Evolutionary conservation across 2,329 filamentous ascomycete genomes (phyloP).

Genomic region (Botryotinia narcissicola): DNA sequence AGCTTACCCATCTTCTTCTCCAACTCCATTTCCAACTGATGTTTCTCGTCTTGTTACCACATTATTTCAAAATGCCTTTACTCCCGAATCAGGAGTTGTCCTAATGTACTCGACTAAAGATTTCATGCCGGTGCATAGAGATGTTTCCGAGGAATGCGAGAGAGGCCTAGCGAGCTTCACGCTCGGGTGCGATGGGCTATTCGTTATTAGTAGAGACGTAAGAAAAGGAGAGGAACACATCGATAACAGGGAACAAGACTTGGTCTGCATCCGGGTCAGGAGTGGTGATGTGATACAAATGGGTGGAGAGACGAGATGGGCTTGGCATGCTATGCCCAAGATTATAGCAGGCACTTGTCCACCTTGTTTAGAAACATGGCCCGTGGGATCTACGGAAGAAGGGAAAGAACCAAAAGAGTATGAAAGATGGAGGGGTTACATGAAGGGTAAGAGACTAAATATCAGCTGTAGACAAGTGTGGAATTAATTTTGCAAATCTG

Average conservation of each 20-base stretch:
- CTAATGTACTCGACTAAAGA: constrained; percentile 90
- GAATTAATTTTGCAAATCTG: constrained; percentile 26
- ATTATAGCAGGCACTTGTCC: constrained; percentile 80
- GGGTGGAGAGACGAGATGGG: constrained; percentile 76
- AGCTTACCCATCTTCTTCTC: constrained; percentile 63
- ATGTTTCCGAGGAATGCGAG: constrained; percentile 82
- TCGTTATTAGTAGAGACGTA: constrained; percentile 67
- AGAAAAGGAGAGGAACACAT: constrained; percentile 28
- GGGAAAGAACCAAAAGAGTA: constrained; percentile 42
- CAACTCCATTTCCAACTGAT: constrained; percentile 73
- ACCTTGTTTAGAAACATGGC: constrained; percentile 71
- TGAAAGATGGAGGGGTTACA: constrained; percentile 79
- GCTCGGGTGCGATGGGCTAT: constrained; percentile 85
- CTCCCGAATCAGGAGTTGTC: constrained; percentile 83
- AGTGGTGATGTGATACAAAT: constrained; percentile 93
- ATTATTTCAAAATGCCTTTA: constrained; percentile 69
- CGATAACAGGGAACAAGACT: constrained; percentile 36
- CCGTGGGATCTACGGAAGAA: constrained; percentile 44
- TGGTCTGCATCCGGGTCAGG: constrained; percentile 63
- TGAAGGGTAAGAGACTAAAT: constrained; percentile 83
- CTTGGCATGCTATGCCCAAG: constrained; percentile 94
- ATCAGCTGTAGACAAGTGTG: constrained; percentile 91
- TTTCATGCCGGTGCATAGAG: constrained; percentile 87
- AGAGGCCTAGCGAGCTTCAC: constrained; percentile 80
- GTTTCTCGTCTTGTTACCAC: constrained; percentile 64